phyloP scores from a whole-genome alignment of 345 rosid species.

The Crucihimalaya himalaica region DNA sequence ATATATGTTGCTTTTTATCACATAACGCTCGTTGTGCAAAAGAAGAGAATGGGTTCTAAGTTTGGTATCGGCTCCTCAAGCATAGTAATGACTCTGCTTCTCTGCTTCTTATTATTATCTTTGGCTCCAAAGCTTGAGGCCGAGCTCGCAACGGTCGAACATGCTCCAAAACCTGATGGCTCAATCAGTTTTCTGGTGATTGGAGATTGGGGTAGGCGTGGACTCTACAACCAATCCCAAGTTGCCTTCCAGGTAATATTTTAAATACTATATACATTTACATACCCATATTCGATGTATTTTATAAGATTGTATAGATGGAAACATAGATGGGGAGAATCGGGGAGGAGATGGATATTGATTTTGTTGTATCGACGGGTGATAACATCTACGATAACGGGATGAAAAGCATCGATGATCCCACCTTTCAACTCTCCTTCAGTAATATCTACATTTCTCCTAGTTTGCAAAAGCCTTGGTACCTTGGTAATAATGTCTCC shows the following conservation, averaged over 20 bases:
- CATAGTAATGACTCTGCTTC: constrained; percentile 23
- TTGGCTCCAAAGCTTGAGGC: constrained; percentile 34
- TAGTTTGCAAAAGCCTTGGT: constrained; percentile 54
- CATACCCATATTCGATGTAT: not conserved
- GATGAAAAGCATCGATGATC: constrained; percentile 41
- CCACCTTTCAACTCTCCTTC: constrained; percentile 46
- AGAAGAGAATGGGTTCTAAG: constrained; percentile 20
- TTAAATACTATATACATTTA: not conserved
- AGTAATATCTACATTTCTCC: constrained; percentile 44
- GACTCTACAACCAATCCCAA: constrained; percentile 56
- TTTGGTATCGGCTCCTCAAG: constrained; percentile 5
- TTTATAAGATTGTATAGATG: not conserved
- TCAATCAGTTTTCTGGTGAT: constrained; percentile 61
- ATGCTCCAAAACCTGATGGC: constrained; percentile 48
- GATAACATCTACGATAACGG: constrained; percentile 53
- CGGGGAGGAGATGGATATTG: constrained; percentile 48
- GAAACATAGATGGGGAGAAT: constrained; percentile 49
- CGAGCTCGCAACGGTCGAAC: constrained; percentile 46
- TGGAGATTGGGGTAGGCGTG: constrained; percentile 83
- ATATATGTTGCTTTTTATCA: constrained; percentile 15
- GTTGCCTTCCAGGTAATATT: constrained; percentile 63
- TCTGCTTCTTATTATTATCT: constrained; percentile 5
- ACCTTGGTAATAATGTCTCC: not conserved
- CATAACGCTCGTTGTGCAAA: not conserved
- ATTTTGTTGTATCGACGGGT: constrained; percentile 54